These are phyloP conservation scores for Penstemon davidsonii DNA, from an alignment of 257 asterid genomes.

Conservation along the genomic window DNA sequence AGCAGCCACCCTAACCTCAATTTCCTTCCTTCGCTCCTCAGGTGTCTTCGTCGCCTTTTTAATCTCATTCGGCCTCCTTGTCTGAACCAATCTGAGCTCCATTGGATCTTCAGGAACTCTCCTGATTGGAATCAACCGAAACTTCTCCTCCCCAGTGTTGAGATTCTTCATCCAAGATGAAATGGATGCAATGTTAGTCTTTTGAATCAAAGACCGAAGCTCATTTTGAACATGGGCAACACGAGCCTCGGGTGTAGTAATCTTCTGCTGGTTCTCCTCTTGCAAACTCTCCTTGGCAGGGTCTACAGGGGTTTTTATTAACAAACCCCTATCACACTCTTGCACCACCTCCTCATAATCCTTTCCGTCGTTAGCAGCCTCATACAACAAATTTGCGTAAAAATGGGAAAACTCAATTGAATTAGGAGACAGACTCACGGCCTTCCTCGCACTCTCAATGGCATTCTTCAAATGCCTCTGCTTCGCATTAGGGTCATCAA, in stretches of 20 bases:
- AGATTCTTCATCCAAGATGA: slow-evolving; percentile 77
- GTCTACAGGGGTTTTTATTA: slow-evolving; percentile 76
- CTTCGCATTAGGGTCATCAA: slow-evolving; percentile 62
- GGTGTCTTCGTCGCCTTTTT: slow-evolving; percentile 73
- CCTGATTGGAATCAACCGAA: slow-evolving; percentile 71
- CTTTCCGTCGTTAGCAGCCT: slow-evolving; percentile 62
- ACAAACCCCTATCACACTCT: slow-evolving; percentile 81
- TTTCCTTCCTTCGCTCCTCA: slow-evolving; percentile 82
- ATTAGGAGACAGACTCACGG: slow-evolving; percentile 54
- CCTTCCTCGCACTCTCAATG: slow-evolving; percentile 66
- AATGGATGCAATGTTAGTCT: slow-evolving; percentile 69
- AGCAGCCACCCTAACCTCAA: slow-evolving; percentile 86
- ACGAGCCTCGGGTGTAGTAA: slow-evolving; percentile 56
- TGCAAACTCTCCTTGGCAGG: slow-evolving; percentile 85
- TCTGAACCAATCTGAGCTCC: slow-evolving; percentile 65
- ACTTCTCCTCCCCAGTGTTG: slow-evolving; percentile 66
- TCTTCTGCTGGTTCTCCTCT: slow-evolving; percentile 73
- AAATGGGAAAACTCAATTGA: slow-evolving; percentile 82
- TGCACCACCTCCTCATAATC: slow-evolving; percentile 79
- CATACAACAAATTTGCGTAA: slow-evolving; percentile 72
- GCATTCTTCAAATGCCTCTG: slow-evolving; percentile 71
- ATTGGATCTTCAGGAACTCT: slow-evolving; percentile 74
- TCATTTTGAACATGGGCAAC: slow-evolving; percentile 57
- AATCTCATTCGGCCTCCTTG: slow-evolving; percentile 71
- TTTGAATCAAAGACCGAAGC: slow-evolving; percentile 71